These are phyloP conservation scores for Canavalia gladiata DNA, from an alignment of 306 rosid genomes.

Conservation along the genomic window DNA sequence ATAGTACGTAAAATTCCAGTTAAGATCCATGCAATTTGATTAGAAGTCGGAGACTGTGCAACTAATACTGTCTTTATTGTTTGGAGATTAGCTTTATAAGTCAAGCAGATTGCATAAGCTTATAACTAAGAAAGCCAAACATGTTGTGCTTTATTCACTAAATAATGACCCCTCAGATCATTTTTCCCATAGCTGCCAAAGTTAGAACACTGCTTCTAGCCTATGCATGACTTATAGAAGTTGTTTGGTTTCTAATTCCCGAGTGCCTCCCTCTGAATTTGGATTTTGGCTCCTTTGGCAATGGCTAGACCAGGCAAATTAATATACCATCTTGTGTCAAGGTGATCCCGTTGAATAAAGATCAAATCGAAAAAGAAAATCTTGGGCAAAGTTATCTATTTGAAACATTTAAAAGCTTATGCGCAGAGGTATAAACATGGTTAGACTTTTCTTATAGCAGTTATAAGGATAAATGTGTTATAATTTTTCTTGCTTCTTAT, in stretches of 20 bases:
- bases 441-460: neutral
- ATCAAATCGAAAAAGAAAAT: neutral
- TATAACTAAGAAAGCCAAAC: constrained; percentile 12
- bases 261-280: constrained; percentile 1
- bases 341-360: constrained; percentile 15
- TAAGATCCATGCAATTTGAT: constrained; percentile 2
- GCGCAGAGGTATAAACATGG: neutral
- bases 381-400: constrained; percentile 8
- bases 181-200: neutral
- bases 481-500: constrained; percentile 33
- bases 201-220: constrained; percentile 4
- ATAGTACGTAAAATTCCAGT: neutral
- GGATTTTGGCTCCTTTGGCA: constrained; percentile 29
- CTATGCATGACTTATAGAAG: constrained; percentile 13
- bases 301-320: neutral
- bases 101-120: constrained; percentile 15
- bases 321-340: neutral
- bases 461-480: constrained; percentile 26
- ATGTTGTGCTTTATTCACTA: constrained; percentile 12
- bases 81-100: constrained; percentile 1
- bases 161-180: neutral
- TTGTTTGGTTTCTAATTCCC: constrained; percentile 12
- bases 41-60: constrained; percentile 6
- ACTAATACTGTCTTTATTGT: constrained; percentile 23
- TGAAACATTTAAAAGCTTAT: constrained; percentile 34